Evolutionary conservation across 2,329 filamentous ascomycete species (phyloP).

Genomic region (Colletotrichum spaethianum): DNA sequence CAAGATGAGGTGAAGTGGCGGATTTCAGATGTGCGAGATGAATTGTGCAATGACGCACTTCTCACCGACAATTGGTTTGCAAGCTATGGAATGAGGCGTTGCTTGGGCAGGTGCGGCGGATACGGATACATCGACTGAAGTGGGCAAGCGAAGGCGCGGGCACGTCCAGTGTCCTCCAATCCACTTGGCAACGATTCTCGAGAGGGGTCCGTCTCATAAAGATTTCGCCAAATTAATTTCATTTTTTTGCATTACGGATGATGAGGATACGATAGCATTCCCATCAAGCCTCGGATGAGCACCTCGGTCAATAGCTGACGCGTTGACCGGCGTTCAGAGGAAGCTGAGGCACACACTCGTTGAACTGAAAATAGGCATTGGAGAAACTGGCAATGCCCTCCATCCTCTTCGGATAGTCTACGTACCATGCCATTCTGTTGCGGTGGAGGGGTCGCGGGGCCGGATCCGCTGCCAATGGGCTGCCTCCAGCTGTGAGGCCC

Average conservation of each 20-base stretch:
- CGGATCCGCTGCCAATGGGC: constrained; percentile 36
- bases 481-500: constrained; percentile 13
- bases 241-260: neutral
- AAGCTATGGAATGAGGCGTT: neutral
- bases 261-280: neutral
- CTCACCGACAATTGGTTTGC: neutral
- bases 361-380: constrained; percentile 3
- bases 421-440: constrained; percentile 1
- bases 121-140: neutral
- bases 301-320: neutral
- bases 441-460: constrained; percentile 24
- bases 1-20: neutral
- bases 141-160: constrained; percentile 14
- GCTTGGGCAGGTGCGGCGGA: constrained; percentile 4
- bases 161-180: neutral
- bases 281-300: constrained; percentile 3
- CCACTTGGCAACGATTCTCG: neutral
- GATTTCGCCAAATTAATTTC: neutral
- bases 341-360: constrained; percentile 1
- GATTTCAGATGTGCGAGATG: neutral
- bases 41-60: constrained; percentile 17
- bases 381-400: neutral
- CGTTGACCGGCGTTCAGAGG: constrained; percentile 2
- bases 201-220: constrained; percentile 3
- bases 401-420: neutral